A percentile compares a stretch with the other conserved stretches of the same genome.
Evolutionary conservation across 345 rosid species (phyloP).

Genomic region (Citrus cavaleriei): DNA sequence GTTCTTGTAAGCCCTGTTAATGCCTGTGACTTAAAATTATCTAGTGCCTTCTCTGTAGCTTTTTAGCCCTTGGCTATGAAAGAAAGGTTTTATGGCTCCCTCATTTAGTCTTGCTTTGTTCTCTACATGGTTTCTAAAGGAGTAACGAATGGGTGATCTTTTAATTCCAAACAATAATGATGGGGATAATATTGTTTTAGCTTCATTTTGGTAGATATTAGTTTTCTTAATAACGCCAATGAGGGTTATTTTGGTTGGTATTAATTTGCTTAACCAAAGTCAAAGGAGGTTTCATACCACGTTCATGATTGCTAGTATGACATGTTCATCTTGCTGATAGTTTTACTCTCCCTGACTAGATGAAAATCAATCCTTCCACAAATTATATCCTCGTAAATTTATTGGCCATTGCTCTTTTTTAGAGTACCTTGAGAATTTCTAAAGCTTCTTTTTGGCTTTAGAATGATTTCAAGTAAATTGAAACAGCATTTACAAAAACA

Average conservation of each 20-base stretch:
- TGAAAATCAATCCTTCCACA: not conserved
- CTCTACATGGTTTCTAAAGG: too few relatives aligned
- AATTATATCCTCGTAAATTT: not conserved
- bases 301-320: not conserved
- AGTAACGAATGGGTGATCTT: too few relatives aligned
- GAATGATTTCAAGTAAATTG: not conserved
- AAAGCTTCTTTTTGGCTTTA: not conserved
- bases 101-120: too few relatives aligned
- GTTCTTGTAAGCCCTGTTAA: too few relatives aligned
- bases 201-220: not conserved
- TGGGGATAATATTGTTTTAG: not conserved
- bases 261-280: not conserved
- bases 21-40: too few relatives aligned
- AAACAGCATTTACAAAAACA: not conserved
- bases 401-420: not conserved
- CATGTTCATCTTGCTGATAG: not conserved
- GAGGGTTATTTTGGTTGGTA: too few relatives aligned
- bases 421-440: not conserved
- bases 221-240: not conserved
- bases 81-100: too few relatives aligned
- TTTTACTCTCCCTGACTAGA: not conserved
- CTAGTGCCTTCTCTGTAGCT: too few relatives aligned
- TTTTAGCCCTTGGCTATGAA: too few relatives aligned
- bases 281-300: not conserved
- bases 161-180: too few relatives aligned